phyloP scores from a whole-genome alignment of 2,329 filamentous ascomycete species.

The Talaromyces sp. region DNA sequence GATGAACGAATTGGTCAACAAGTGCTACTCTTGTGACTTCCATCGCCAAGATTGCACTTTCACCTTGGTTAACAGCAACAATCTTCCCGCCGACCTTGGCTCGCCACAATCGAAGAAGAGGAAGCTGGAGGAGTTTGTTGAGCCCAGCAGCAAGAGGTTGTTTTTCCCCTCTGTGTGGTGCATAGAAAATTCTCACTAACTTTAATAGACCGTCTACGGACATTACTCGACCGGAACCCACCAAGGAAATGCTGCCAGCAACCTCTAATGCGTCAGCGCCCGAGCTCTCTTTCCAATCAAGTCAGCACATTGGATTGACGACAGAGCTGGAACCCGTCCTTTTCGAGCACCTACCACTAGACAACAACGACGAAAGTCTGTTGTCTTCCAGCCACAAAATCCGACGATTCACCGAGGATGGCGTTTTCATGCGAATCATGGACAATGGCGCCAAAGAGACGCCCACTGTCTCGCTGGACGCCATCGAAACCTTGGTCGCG shows the following conservation, averaged over 20 bases:
- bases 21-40: conserved; percentile 41
- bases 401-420: conserved; percentile 32
- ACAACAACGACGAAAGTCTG: conserved; percentile 34
- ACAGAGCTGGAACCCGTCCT: conserved; percentile 38
- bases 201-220: conserved; percentile 9
- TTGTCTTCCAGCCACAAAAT: conserved; percentile 30
- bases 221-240: conserved; percentile 12
- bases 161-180: neutral
- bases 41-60: conserved; percentile 42
- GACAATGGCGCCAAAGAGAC: conserved; percentile 26
- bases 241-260: conserved; percentile 16
- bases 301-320: conserved; percentile 39
- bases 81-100: conserved; percentile 12
- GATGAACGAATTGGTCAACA: conserved; percentile 39
- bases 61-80: conserved; percentile 20
- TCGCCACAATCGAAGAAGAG: conserved; percentile 32
- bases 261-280: conserved; percentile 15
- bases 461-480: conserved; percentile 32
- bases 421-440: conserved; percentile 36
- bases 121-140: conserved; percentile 32
- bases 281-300: conserved; percentile 30
- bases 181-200: neutral
- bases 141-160: conserved; percentile 32
- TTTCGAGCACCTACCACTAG: conserved; percentile 34
- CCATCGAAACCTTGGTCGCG: conserved; percentile 38